phyloP scores from a whole-genome alignment of 164 flowering plant genomes.

The Sextonia rubra region DNA sequence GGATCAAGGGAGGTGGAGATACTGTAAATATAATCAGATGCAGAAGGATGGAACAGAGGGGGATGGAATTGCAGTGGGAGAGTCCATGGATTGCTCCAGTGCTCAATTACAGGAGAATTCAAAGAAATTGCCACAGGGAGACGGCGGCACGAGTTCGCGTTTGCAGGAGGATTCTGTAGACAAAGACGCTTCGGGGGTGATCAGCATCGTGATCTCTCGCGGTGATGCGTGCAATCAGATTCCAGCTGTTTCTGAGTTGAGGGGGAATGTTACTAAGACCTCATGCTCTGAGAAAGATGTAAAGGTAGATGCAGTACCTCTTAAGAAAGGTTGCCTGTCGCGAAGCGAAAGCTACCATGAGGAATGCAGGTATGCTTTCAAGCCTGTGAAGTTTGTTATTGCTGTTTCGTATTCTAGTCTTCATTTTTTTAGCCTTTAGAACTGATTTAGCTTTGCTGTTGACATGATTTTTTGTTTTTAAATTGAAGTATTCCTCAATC shows the following conservation, averaged over 20 bases:
- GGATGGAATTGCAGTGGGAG: neutral
- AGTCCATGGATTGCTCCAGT: neutral
- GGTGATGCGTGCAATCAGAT: neutral
- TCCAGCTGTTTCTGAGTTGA: neutral
- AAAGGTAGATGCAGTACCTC: slow-evolving; percentile 6
- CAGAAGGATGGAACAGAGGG: neutral
- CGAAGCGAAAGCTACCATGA: slow-evolving; percentile 42
- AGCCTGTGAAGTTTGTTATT: neutral
- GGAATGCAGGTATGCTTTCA: slow-evolving; percentile 49
- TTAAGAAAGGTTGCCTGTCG: slow-evolving; percentile 31
- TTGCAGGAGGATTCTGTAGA: neutral
- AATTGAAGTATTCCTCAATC: neutral
- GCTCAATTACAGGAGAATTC: neutral
- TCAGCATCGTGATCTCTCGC: neutral
- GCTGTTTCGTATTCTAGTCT: neutral
- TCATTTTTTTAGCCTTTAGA: neutral
- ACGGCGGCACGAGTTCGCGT: neutral
- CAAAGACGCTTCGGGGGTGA: neutral
- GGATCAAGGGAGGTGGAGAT: neutral
- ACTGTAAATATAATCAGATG: neutral
- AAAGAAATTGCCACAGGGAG: neutral
- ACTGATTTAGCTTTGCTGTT: neutral
- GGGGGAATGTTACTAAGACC: neutral
- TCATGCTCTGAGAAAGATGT: neutral
- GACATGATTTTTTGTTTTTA: neutral